phyloP scores from a whole-genome alignment of 2,329 filamentous ascomycete genomes.

The Pseudogymnoascus sp. region DNA sequence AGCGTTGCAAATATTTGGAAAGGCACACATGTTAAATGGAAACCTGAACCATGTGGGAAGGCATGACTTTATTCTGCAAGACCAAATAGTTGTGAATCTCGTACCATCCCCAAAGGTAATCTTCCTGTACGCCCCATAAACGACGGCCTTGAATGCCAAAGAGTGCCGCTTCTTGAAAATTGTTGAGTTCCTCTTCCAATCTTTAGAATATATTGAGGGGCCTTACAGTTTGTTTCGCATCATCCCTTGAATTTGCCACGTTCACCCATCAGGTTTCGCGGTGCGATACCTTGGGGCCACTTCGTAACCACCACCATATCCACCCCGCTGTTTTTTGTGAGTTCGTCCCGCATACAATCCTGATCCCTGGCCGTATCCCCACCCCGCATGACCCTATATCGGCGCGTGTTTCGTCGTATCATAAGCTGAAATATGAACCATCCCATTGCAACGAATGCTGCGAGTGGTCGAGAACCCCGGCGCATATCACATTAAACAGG shows the following conservation, averaged over 20 bases:
- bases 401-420: neutral
- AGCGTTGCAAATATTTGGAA: neutral
- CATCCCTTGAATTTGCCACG: neutral
- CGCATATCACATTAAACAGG: neutral
- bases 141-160: neutral
- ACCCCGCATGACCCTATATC: neutral
- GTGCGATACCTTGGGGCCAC: neutral
- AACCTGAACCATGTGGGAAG: neutral
- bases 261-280: neutral
- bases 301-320: neutral
- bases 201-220: neutral
- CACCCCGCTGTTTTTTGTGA: neutral
- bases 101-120: neutral
- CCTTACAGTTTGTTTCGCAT: constrained; percentile 2
- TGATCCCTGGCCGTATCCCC: neutral
- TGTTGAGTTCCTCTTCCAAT: neutral
- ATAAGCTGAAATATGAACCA: neutral
- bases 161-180: constrained; percentile 1
- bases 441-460: neutral
- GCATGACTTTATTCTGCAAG: neutral
- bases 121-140: neutral
- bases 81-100: neutral
- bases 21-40: neutral
- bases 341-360: neutral
- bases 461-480: neutral